Base-by-base conservation (phyloP, 768 basidiomycete species). In the Kwoniella dejecticola region DNA sequence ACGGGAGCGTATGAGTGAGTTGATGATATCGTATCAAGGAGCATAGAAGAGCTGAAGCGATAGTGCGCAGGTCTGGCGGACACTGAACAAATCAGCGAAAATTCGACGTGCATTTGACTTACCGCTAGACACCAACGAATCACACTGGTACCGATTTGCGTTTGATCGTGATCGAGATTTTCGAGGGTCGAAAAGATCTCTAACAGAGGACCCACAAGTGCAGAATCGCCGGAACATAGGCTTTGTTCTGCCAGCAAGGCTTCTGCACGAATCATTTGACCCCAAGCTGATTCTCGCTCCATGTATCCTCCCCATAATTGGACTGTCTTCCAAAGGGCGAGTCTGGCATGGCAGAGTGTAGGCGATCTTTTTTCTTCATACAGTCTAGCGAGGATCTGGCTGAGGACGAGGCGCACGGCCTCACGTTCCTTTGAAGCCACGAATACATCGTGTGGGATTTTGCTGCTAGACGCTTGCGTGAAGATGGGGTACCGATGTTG, bases 251-350 rank as follows among this genome's bases (percentile, higher is more conserved):
- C 52, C 12, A 17, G 50, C 24, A 45, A 27, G 17, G 48, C 47
- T 29, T 63, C 57, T 5, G 21, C 4, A 29, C 40, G n/a, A 10
- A 72, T 33, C 15, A 69, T n/a, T n/a, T 53, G 29, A 6, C 57
- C 40, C 71, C 71, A 73, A 4, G 40, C 47, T 15, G 52, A 42
- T 26, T 73, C 67, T 10, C 66, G 49, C 44, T 73, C 71, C 40
- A 70, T 61, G 47, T 73, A 73, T 21, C 71, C 71, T 42, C 69
- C 69, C 71, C 71, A 73, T 12, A 29, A 19, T 40, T 64, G 44
- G 11, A 73, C 54, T 1, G 58, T 63, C n/a, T 27, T 49, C 71
- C 71, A 73, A 0, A 73, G 24, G 4, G 10, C 15, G 3, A 15
- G 30, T 24, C 52, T 57, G 8, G 60, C 42, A 30, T 52, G 27